A percentile compares a stretch with the other conserved stretches of the same genome.
phyloP scores from a whole-genome alignment of 108 stramenopile species.

The Cyclotella choctawhatcheeana region DNA sequence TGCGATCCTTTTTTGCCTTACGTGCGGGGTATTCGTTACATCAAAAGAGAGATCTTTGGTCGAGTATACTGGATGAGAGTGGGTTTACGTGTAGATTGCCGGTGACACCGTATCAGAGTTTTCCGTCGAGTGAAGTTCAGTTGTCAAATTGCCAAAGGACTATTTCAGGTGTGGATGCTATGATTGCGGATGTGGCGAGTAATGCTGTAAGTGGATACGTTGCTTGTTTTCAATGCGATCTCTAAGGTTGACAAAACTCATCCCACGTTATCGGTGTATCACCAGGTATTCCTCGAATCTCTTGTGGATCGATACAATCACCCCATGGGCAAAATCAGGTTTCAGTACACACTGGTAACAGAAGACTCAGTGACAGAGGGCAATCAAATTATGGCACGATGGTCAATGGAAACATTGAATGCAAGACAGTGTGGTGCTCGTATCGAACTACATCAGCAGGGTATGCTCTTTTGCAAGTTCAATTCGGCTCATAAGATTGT shows the following conservation, averaged over 20 bases:
- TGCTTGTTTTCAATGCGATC: too few species aligned
- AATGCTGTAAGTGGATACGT: slow-evolving; percentile 55
- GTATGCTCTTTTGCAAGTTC: slow-evolving; percentile 96
- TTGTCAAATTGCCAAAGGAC: slow-evolving; percentile 91
- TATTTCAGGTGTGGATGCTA: slow-evolving; percentile 91
- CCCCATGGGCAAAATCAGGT: slow-evolving; percentile 77
- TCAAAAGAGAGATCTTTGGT: slow-evolving; percentile 81
- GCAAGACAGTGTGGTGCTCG: slow-evolving; percentile 83
- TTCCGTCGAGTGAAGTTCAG: slow-evolving; percentile 92
- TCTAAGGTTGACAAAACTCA: too few species aligned
- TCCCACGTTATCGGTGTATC: neutral
- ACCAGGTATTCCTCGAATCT: slow-evolving; percentile 68
- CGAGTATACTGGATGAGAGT: slow-evolving; percentile 87
- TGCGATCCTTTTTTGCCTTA: slow-evolving; percentile 82
- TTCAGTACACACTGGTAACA: slow-evolving; percentile 87
- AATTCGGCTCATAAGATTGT: slow-evolving; percentile 88
- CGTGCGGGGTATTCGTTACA: slow-evolving; percentile 63
- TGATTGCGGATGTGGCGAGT: slow-evolving; percentile 94
- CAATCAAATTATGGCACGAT: slow-evolving; percentile 94
- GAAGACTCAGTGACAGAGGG: slow-evolving; percentile 91
- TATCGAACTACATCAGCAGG: slow-evolving; percentile 85
- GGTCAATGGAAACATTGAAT: slow-evolving; percentile 91
- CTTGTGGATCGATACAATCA: slow-evolving; percentile 78
- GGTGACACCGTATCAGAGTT: slow-evolving; percentile 94
- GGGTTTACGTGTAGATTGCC: slow-evolving; percentile 85